Percentiles rank a stretch among this genome's conserved stretches.
phyloP scores from a whole-genome alignment of 2,329 filamentous ascomycete genomes.

The Blastomyces emzantsi region DNA sequence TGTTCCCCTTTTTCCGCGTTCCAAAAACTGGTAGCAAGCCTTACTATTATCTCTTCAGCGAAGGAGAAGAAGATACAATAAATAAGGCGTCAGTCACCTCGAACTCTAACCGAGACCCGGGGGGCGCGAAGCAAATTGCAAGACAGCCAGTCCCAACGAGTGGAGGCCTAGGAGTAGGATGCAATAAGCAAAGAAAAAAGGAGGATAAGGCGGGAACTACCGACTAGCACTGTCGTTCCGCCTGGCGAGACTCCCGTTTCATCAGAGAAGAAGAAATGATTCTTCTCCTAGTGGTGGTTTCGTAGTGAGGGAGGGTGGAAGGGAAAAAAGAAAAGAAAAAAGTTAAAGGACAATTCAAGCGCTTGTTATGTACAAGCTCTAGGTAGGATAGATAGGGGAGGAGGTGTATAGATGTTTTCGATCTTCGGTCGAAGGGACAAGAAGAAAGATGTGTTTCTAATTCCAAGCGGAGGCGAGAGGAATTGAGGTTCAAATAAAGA shows the following conservation, averaged over 20 bases:
- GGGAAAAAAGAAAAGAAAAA: neutral
- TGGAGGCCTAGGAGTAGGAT: too few species aligned
- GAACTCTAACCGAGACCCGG: neutral
- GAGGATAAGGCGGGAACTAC: slow-evolving; percentile 16
- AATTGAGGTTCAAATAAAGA: neutral
- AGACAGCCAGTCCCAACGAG: neutral
- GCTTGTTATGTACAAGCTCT: neutral
- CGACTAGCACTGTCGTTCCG: slow-evolving; percentile 19
- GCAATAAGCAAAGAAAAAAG: too few species aligned
- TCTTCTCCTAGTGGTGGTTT: slow-evolving; percentile 6
- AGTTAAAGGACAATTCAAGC: neutral
- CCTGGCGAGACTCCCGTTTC: slow-evolving; percentile 16
- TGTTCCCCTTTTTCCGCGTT: neutral
- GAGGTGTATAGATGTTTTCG: neutral
- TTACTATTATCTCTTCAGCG: neutral
- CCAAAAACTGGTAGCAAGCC: neutral
- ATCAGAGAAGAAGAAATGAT: slow-evolving; percentile 16
- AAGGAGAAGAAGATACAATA: neutral
- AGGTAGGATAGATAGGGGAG: neutral
- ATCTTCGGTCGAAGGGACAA: neutral
- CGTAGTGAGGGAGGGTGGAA: slow-evolving; percentile 5
- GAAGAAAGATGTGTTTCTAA: neutral
- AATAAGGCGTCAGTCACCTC: neutral
- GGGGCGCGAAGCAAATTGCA: neutral
- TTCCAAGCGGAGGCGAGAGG: neutral